Evolutionary conservation across 2,329 filamentous ascomycete species (phyloP), one percentile per base, ranked within the genome.

Genomic region (Penicillium sp.): DNA sequence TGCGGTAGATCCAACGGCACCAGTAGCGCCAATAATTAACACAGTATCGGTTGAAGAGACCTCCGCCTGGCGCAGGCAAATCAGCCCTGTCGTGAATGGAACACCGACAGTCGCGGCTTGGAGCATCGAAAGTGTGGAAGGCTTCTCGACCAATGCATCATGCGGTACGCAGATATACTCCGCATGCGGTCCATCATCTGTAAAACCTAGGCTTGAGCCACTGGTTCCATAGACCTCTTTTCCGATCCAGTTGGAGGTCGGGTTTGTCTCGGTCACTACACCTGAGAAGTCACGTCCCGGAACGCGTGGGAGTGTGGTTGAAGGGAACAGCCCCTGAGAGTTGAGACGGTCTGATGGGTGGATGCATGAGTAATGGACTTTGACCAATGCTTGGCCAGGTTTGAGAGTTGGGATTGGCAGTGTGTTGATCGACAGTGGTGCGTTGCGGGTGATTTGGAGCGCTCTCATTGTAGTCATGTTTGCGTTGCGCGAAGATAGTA

Each of bases 241-340:
- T 14, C 67, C 67, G 16, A 61, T 55, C 54, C 57, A 62, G 14
- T 54, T 49, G 18, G 54, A 48, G 58, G 60, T 42, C 48, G 54
- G 18, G 55, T 58, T 46, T 11, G 47, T 48, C 38, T 67, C 58
- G 29, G 72, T 43, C 11, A 65, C 63, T 16, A 58, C 55, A 4
- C 69, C 71, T 7, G 67, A 64, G 36, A 68, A 71, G 52, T 73
- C 71, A 14, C 68, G 67, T 42, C 71, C 68, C 18, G 66, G 66
- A 14, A 74, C 58, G 5, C 59, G 53, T 2, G 63, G 64, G 14
- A 56, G 68, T 1, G 59, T 65, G 2, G 68, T 71, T 47, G 57
- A 61, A 16, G 69, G 66, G 40, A 73, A 71, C 9, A 58, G 56
- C n/a, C 70, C 71, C 42, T 68, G 59, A 3, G 59, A 57, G 48